Conservation (phyloP, 192 early-diverging fungal genomes). For the Backusella luteola region DNA sequence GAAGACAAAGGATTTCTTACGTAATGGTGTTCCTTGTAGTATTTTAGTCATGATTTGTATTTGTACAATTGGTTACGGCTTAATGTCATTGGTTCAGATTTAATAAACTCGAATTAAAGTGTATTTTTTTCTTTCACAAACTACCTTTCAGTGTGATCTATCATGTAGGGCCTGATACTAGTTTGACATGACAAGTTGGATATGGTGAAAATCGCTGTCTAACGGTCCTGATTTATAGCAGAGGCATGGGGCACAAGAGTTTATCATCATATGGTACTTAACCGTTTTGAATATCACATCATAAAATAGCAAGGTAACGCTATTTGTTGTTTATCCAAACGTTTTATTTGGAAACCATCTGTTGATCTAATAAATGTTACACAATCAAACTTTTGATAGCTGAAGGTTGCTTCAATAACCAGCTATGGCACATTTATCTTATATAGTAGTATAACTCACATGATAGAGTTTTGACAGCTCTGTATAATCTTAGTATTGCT, state of each 20-base stretch:
- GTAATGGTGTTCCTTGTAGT: slow-evolving; percentile 74
- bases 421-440: neutral
- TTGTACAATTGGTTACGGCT: slow-evolving; percentile 72
- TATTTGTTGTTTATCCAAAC: neutral
- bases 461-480: neutral
- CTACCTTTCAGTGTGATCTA: neutral
- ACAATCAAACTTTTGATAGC: neutral
- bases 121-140: neutral
- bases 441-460: neutral
- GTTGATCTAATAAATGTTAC: neutral
- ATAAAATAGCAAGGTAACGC: neutral
- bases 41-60: slow-evolving; percentile 71
- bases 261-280: neutral
- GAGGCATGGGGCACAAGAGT: neutral
- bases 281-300: neutral
- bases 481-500: neutral
- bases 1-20: slow-evolving; percentile 79
- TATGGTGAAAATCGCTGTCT: neutral
- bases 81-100: slow-evolving; percentile 48
- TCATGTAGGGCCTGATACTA: neutral
- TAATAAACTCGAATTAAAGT: neutral
- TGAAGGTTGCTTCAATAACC: neutral
- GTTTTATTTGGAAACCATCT: neutral
- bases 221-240: neutral
- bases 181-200: neutral